Evolutionary conservation across 208 protist genomes (phyloP).

Genomic region (Novymonas esmeraldas): DNA sequence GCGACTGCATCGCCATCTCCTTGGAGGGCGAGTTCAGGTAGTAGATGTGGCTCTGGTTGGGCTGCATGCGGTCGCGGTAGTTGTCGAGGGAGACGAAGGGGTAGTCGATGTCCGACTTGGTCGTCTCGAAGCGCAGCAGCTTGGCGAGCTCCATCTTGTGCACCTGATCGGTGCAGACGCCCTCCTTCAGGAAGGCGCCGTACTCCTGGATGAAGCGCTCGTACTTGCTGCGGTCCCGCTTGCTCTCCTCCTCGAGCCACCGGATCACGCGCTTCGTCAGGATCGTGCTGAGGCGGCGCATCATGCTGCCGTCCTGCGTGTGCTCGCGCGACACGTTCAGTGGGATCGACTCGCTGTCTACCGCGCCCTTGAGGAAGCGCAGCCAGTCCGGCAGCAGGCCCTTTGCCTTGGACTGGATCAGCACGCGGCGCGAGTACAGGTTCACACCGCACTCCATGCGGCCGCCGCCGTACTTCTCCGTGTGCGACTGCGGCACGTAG

Average conservation of each 20-base stretch:
- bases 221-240: conserved; percentile 92
- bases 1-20: conserved; percentile 89
- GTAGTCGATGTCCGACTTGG: conserved; percentile 74
- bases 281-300: conserved; percentile 91
- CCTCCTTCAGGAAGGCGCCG: conserved; percentile 96
- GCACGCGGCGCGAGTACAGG: conserved; percentile 95
- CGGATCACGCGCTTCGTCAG: conserved; percentile 93
- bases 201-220: conserved; percentile 95
- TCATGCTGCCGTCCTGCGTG: conserved; percentile 96
- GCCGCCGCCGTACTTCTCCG: conserved; percentile 97
- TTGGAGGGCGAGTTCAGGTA: conserved; percentile 93
- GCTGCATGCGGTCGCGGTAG: conserved; percentile 96
- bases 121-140: conserved; percentile 94
- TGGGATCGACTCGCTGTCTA: conserved; percentile 98
- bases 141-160: conserved; percentile 95
- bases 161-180: conserved; percentile 94
- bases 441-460: conserved; percentile 95
- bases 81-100: conserved; percentile 93
- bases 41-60: conserved; percentile 96
- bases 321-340: conserved; percentile 98
- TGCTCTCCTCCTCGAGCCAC: conserved; percentile 92
- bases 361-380: conserved; percentile 96
- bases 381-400: conserved; percentile 98
- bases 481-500: conserved; percentile 96
- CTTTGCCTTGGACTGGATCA: conserved; percentile 96